phyloP scores from a whole-genome alignment of 2,329 filamentous ascomycete genomes.

The Neofusicoccum parvum region DNA sequence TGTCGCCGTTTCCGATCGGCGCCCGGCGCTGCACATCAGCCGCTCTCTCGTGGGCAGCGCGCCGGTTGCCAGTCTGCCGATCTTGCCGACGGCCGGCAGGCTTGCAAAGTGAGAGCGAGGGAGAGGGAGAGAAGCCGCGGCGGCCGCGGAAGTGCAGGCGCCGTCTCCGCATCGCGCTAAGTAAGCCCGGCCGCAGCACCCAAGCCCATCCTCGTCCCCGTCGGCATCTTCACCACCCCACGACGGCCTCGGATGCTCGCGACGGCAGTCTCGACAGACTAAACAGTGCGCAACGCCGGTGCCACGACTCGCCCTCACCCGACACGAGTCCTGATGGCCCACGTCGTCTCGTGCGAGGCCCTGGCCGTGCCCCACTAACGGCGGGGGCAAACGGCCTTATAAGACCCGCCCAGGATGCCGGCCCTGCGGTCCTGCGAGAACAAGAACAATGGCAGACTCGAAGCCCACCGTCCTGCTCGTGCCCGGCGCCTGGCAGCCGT shows the following conservation, averaged over 20 bases:
- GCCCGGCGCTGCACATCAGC: background rate
- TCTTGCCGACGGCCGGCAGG: background rate
- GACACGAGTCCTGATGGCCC: background rate
- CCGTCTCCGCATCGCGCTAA: background rate
- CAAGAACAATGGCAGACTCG: background rate
- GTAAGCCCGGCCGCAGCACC: background rate
- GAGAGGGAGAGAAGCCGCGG: too few relatives aligned
- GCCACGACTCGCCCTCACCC: background rate
- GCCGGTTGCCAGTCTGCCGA: background rate
- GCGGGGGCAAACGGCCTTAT: too few relatives aligned
- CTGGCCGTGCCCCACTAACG: background rate
- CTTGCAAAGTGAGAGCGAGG: too few relatives aligned
- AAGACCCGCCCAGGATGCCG: background rate
- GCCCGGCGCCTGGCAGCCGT: constrained; percentile 15
- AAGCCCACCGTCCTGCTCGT: constrained; percentile 12
- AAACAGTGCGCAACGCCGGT: background rate
- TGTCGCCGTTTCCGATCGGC: background rate
- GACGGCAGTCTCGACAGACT: background rate
- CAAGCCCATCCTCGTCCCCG: background rate
- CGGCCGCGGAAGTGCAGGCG: background rate
- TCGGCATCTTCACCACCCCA: background rate
- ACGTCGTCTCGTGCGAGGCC: background rate
- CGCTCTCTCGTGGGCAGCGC: too few relatives aligned
- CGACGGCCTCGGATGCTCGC: background rate
- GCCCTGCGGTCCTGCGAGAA: background rate